Base-by-base conservation (phyloP, 1,284 basidiomycete species). In the Papiliotrema nemorosa region DNA sequence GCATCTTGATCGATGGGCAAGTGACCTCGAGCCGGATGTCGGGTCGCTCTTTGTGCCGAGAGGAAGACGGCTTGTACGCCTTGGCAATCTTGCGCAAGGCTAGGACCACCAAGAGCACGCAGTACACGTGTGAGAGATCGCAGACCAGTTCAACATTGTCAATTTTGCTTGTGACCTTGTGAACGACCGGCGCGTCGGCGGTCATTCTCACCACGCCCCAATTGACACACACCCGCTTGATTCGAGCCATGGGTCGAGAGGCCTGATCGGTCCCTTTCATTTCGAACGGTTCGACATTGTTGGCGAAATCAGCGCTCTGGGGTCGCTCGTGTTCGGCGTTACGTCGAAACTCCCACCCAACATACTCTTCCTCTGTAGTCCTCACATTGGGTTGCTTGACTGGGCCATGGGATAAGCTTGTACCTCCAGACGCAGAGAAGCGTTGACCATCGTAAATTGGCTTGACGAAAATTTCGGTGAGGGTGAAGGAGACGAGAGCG, bases 121-220 rank as follows among this genome's bases (percentile, higher is more conserved):
- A 85, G 66, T 92, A 93, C 18, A 86, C 76, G 67, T 88, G 84
- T 13, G 83, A 81, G 31, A 93, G 76, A 57, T 84, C 81, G 59
- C 85, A 77, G 39, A 79, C 79, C 27, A 78, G 62, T 7, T 77
- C 57, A 12, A 68, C 50, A 5, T 60, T 59, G 22, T 67, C 59
- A 1, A 72, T 55, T 13, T 63, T 55, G 21, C 61, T 53, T 0
- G 59, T 62, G 26, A 66, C 25, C 10, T 56, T 57, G 49, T 58
- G 55, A 39, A 62, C 55, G 9, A 62, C 44, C 3, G 38, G 50
- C n/a, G 37, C 47, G 5, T 53, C 52, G 3, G 52, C 36, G 1
- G 20, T 9, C 38, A 46, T 39, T 21, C 56, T 54, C 14, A 55
- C 53, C 3, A 70, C 57, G 16, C 50, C 55, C 27, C 64, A 57